Evolutionary conservation across 1,139 yeast genomes (phyloP).

Genomic region (Geotrichum klebahnii): DNA sequence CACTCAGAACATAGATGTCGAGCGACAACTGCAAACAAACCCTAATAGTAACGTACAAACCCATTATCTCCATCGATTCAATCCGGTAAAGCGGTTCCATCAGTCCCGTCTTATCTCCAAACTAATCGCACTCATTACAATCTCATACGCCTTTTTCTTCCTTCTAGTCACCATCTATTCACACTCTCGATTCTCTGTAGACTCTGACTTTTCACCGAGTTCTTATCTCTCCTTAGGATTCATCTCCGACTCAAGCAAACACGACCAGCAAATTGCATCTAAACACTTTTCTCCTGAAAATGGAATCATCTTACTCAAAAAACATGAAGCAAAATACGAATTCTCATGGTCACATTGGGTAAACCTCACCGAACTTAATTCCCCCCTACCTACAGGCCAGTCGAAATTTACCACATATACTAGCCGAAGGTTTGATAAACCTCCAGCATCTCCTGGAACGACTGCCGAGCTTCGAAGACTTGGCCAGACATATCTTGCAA

Average conservation of each 20-base stretch:
- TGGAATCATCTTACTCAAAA: background rate
- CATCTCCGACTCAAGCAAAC: too few relatives aligned
- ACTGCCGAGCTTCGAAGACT: slow-evolving; percentile 32
- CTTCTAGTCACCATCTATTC: background rate
- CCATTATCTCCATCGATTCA: background rate
- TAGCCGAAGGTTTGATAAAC: slow-evolving; percentile 19
- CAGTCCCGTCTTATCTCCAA: background rate
- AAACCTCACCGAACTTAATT: slow-evolving; percentile 29
- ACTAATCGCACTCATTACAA: background rate
- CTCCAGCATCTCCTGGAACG: slow-evolving; percentile 25
- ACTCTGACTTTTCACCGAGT: too few relatives aligned
- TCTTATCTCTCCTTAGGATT: too few relatives aligned
- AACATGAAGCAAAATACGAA: slow-evolving; percentile 23
- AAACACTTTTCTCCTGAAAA: background rate
- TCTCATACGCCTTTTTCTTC: slow-evolving; percentile 1
- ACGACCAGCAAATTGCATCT: background rate
- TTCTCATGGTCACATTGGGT: slow-evolving; percentile 36
- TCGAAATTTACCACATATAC: slow-evolving; percentile 2
- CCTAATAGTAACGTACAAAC: too few relatives aligned
- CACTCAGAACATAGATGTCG: too few relatives aligned
- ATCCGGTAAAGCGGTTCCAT: background rate
- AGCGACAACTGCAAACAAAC: too few relatives aligned
- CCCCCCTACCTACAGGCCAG: slow-evolving; percentile 17
- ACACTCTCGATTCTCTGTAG: background rate
- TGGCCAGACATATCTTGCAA: slow-evolving; percentile 32